Evolutionary conservation across 1,284 basidiomycete species (phyloP), one percentile per base, ranked within the genome.

Genomic region (Leccinum variabile): DNA sequence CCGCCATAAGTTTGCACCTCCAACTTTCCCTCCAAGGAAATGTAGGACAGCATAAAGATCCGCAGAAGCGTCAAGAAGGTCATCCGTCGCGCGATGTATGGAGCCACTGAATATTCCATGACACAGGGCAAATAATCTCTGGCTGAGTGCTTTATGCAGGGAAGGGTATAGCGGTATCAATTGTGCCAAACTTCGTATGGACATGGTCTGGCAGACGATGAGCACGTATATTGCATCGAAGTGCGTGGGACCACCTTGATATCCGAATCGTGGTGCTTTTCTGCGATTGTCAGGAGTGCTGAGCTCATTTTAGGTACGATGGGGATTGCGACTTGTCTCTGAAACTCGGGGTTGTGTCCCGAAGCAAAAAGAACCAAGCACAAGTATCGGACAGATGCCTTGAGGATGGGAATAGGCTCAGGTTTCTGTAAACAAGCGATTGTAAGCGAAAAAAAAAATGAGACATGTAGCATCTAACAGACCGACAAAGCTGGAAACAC

Each of bases 1-100:
- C 64, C 87, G 81, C 91, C 91, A 93, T 11, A 88, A 68, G 57
- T 77, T 82, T 5, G 83, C 79, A n/a, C 86, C 85, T 18, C 87
- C 89, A 5, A 90, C 86, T 75, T 91, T 93, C 3, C 91, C 91
- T 18, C 90, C 90, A 1, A 88, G 87, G 35, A 83, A 75, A 73
- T 87, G 88, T 6, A 93, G 78, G 14, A 80, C 76, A 3, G 85
- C 76, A 63, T 88, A 88, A 30, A 93, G 77, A 25, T 75, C 70
- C 11, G 84, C 85, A 1, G 85, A 82, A 25, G 84, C 79, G 39
- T 77, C 67, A 1, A 86, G 67, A n/a, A 89, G 66, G 13, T 59
- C 46, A 60, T 80, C 76, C 2, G 78, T 79, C 1, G 81, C 76
- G 13, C 75, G 76, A 3, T 81, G 80, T 9, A 80, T 68, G 22